These are phyloP conservation scores for Solanum acaule DNA, from an alignment of 257 asterid genomes.

Conservation along the genomic window DNA sequence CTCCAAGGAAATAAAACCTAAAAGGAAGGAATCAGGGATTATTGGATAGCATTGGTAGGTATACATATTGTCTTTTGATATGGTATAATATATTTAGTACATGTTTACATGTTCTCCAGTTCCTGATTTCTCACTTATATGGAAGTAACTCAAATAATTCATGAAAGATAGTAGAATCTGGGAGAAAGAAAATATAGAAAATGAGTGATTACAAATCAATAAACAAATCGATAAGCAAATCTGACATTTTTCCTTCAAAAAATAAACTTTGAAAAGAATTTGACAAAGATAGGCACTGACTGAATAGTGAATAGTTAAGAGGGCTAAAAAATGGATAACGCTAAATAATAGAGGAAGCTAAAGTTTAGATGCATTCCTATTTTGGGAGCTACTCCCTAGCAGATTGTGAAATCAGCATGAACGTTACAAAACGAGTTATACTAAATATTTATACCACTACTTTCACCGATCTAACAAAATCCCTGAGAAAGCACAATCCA, in stretches of 20 bases:
- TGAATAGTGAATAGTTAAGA: background rate
- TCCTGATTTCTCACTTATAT: background rate
- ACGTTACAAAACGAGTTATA: background rate
- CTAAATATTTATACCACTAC: background rate
- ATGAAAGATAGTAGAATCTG: background rate
- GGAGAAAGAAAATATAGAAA: background rate
- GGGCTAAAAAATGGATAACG: background rate
- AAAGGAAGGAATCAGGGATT: background rate
- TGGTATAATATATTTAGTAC: background rate
- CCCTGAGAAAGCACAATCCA: background rate
- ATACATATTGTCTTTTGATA: background rate
- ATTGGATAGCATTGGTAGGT: background rate
- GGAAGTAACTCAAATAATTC: background rate
- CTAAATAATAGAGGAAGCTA: background rate
- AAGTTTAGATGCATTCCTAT: background rate
- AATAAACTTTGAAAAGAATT: background rate
- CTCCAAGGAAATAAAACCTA: background rate
- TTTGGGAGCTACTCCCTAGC: background rate
- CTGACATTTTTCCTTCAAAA: background rate
- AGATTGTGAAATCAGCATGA: background rate
- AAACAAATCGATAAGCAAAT: background rate
- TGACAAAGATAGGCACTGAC: background rate
- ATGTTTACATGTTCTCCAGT: slow-evolving; percentile 11
- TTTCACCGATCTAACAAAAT: background rate
- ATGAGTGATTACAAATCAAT: background rate